Conservation (phyloP, 257 asterid species). For the Echites panduratus region DNA sequence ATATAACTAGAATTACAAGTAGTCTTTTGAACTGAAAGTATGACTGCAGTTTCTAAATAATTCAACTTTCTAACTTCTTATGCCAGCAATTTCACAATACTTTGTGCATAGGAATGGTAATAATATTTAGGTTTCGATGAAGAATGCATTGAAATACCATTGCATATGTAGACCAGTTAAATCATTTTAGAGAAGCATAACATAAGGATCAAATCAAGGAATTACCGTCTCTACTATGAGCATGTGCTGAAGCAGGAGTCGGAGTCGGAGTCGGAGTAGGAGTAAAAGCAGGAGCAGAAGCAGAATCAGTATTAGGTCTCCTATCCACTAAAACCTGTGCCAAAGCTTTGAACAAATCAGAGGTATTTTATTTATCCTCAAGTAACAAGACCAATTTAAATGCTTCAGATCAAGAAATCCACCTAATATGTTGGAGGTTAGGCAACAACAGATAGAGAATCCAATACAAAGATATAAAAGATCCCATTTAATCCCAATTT, state of each 20-base stretch:
- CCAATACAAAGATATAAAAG: not conserved
- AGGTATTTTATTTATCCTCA: not conserved
- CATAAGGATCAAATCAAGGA: not conserved
- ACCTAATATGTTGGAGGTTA: not conserved
- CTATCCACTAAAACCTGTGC: slow-evolving; percentile 71
- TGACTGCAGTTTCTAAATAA: not conserved
- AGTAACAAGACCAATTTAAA: not conserved
- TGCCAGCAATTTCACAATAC: not conserved
- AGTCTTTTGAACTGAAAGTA: no score
- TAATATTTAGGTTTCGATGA: not conserved
- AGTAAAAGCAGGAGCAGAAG: slow-evolving; percentile 20
- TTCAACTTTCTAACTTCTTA: not conserved
- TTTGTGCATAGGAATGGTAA: not conserved
- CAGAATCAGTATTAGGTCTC: slow-evolving; percentile 35
- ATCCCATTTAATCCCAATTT: not conserved
- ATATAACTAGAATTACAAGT: not conserved
- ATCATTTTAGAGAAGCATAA: not conserved
- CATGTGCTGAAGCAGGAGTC: not conserved
- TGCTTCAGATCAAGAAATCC: not conserved
- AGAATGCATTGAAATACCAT: not conserved
- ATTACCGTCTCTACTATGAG: slow-evolving; percentile 57
- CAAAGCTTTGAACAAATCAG: not conserved
- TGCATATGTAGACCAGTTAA: not conserved
- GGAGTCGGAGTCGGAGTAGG: not conserved
- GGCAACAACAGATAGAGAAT: not conserved